Base-by-base conservation (phyloP, 2,329 filamentous ascomycete species). In the Aspergillus awamori region DNA sequence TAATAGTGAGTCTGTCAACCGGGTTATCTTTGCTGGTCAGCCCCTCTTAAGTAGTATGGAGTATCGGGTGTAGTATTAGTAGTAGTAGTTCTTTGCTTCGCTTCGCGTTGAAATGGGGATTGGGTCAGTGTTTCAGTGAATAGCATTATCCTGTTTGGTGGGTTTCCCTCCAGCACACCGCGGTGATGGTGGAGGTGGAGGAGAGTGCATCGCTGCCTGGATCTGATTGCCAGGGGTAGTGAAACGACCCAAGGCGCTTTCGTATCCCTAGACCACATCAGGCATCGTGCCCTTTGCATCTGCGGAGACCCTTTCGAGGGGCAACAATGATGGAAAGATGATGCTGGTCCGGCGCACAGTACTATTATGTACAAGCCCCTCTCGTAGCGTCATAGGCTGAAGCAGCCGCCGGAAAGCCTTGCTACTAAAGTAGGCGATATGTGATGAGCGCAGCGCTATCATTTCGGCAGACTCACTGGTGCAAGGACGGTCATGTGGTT, bases 1-100 rank as follows among this genome's bases (percentile, higher is more conserved):
- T 30, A 56, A 56, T 56, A 56, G 53, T 56, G 39, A 56, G 41
- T 56, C 53, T 56, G 53, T 56, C 53, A 56, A 30, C 28, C 38
- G 41, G 53, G 17, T 10, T 41, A 26, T 58, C 20, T 48, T 57
- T 36, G 49, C 58, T 53, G 48, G 36, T 57, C 22, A 24, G 33
- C 54, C 43, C 26, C 45, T 55, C 45, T 48, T 38, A 36, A 11
- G 4, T 36, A 5, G 10, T 13, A 36, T 13, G 33, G 10, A 36
- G 33, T 15, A 15, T 15, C 33, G 33, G 10, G 11, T 36, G 33
- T 13, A 36, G 33, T 36, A 13, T 36, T 36, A 36, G 33, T 28
- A 22, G 28, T 26, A 7, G 33, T 36, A 36, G 33, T 36, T 36
- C 33, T 36, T 43, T 30, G 45, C 38, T 47, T 38, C 41, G 48